Conservation (phyloP, 805 yeast genomes). For the Danielia reshetovae region DNA sequence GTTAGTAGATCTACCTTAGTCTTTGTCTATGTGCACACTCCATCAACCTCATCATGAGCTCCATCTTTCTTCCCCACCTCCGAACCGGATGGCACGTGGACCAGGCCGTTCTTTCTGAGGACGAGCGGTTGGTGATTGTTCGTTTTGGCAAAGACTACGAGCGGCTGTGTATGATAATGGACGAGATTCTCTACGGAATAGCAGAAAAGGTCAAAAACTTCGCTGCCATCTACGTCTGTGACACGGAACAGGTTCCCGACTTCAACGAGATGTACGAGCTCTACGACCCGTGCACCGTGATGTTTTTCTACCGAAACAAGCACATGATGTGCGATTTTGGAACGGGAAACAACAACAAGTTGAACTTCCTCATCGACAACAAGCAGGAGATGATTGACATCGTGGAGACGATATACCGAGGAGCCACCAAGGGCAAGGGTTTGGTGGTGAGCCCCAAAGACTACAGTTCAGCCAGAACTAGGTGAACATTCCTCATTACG, state of each 20-base stretch:
- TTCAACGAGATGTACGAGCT: constrained; percentile 86
- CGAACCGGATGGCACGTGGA: constrained; percentile 71
- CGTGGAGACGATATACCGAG: constrained; percentile 82
- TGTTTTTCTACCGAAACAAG: constrained; percentile 90
- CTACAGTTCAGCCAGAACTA: constrained; percentile 36
- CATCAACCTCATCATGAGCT: too few species aligned
- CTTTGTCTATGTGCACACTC: too few species aligned
- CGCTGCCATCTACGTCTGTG: constrained; percentile 85
- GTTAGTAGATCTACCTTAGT: too few species aligned
- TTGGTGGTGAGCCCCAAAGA: constrained; percentile 81
- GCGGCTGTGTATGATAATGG: constrained; percentile 83
- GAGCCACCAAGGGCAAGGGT: constrained; percentile 91
- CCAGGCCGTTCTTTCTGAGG: constrained; percentile 91
- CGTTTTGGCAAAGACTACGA: constrained; percentile 83
- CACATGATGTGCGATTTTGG: constrained; percentile 99
- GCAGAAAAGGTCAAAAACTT: constrained; percentile 84
- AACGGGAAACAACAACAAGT: constrained; percentile 93
- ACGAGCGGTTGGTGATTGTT: constrained; percentile 79
- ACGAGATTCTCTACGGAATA: constrained; percentile 72
- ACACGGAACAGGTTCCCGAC: constrained; percentile 84
- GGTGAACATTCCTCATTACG: constrained; percentile 4
- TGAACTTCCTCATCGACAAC: constrained; percentile 71
- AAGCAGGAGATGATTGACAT: constrained; percentile 90
- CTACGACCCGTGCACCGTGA: constrained; percentile 84
- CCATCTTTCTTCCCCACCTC: constrained; percentile 19